Evolutionary conservation across 352 stramenopile species (phyloP), one percentile per base, ranked within the genome.

Genomic region (Phytophthora agathidicida): DNA sequence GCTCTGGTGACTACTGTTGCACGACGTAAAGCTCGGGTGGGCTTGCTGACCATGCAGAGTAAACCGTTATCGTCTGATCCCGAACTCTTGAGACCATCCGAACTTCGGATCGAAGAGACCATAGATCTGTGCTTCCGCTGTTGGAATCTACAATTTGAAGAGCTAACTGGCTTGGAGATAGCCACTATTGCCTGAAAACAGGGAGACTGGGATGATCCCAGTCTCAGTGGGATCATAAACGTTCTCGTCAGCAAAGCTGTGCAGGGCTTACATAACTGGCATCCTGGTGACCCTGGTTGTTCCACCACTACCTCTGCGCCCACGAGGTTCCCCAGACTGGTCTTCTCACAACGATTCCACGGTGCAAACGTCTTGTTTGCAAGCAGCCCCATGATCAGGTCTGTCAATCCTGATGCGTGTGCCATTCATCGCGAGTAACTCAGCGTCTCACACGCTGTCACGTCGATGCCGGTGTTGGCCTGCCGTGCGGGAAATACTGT

Each of bases 21-120:
- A 64, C 30, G 26, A 7, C 22, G 44, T 68, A 68, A 64, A 68
- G 37, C 59, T 37, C n/a, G 49, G 14, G 20, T 6, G 26, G 14
- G 31, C 31, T 42, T 32, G n/a, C 58, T 67, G 49, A 67, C 42
- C 54, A 14, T 35, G 59, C 38, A 13, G 14, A 35, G 49, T 57
- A 43, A 41, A 62, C 53, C 17, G 20, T 14, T 35, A 7, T 16
- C 17, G 43, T 53, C 36, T 50, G 44, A 57, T 56, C 27, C 26
- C 16, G 27, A 35, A 13, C 3, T 35, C 26, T 30, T 37, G 32
- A 60, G 33, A 53, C 31, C 39, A 38, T 52, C 44, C 53, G n/a
- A 9, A 45, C 14, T 20, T n/a, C 7, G 23, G 10, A 42, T 9
- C 37, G 19, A 24, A 6, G 13, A 20, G 31, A 48, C 19, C 3